These are phyloP conservation scores for Mrakia frigida DNA, from an alignment of 768 basidiomycete species.

Conservation along the genomic window DNA sequence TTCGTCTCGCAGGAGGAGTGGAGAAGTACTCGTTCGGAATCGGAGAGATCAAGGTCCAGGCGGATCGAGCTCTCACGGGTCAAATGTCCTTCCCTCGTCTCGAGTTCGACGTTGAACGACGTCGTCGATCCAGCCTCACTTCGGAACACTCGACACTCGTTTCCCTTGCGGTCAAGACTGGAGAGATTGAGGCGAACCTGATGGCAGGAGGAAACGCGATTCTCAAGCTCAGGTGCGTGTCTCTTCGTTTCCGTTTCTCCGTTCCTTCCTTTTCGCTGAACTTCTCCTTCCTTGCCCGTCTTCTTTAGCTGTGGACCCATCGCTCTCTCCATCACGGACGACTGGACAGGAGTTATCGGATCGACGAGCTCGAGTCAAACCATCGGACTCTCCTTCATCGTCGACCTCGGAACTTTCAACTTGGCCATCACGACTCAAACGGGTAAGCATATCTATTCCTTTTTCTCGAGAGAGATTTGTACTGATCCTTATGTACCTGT, in stretches of 20 bases:
- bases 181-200: constrained; percentile 35
- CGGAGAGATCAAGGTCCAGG: constrained; percentile 53
- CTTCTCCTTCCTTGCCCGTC: background rate
- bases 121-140: background rate
- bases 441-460: constrained; percentile 37
- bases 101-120: constrained; percentile 34
- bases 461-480: constrained; percentile 36
- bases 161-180: constrained; percentile 30
- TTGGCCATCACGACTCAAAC: constrained; percentile 39
- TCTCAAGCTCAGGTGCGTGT: constrained; percentile 38
- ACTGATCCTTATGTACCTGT: constrained; percentile 30
- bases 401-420: constrained; percentile 41
- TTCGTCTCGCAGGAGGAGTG: constrained; percentile 60
- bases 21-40: constrained; percentile 63
- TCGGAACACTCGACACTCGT: constrained; percentile 33
- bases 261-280: background rate
- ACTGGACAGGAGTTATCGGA: constrained; percentile 39
- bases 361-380: constrained; percentile 10
- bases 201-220: constrained; percentile 36
- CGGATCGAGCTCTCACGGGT: constrained; percentile 45
- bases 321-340: constrained; percentile 40
- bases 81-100: constrained; percentile 37
- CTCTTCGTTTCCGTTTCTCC: background rate
- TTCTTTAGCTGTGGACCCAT: constrained; percentile 37
- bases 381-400: constrained; percentile 40